A percentile compares a stretch with the other conserved stretches of the same genome.
These are phyloP conservation scores for Cryphonectria japonica DNA, from an alignment of 2,329 filamentous ascomycete species.

Conservation along the genomic window DNA sequence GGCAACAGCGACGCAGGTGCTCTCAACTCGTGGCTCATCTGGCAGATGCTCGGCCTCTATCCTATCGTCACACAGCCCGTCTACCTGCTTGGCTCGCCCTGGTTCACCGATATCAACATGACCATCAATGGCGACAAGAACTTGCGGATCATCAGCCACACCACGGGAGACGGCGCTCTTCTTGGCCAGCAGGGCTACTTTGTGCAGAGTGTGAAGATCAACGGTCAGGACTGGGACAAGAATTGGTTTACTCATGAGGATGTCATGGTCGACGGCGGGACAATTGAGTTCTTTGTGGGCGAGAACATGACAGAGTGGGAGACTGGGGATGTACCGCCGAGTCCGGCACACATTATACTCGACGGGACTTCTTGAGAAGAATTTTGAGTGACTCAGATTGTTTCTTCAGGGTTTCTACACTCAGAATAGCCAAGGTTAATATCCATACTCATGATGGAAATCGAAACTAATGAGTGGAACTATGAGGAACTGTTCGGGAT, in stretches of 20 bases:
- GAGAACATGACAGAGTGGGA: constrained; percentile 49
- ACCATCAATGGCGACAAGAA: constrained; percentile 51
- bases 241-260: constrained; percentile 62
- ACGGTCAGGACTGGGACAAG: constrained; percentile 53
- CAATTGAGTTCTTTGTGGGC: constrained; percentile 53
- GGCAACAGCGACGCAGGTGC: constrained; percentile 74
- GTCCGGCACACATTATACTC: constrained; percentile 39
- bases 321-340: constrained; percentile 53
- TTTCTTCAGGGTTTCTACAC: not conserved
- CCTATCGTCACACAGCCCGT: constrained; percentile 71
- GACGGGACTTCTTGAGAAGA: not conserved
- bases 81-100: constrained; percentile 71
- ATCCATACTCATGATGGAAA: not conserved
- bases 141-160: constrained; percentile 51
- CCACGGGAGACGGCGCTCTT: constrained; percentile 37
- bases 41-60: constrained; percentile 72
- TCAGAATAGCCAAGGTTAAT: not conserved
- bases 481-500: too few species aligned
- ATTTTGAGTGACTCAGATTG: not conserved
- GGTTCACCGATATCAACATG: constrained; percentile 64
- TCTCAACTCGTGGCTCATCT: constrained; percentile 69
- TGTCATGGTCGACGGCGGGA: constrained; percentile 47
- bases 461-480: too few species aligned
- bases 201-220: constrained; percentile 57
- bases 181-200: constrained; percentile 46